A percentile compares a stretch with the other conserved stretches of the same genome.
These are phyloP conservation scores for Allantophomopsis lycopodina DNA, from an alignment of 2,329 filamentous ascomycete species.

Conservation along the genomic window DNA sequence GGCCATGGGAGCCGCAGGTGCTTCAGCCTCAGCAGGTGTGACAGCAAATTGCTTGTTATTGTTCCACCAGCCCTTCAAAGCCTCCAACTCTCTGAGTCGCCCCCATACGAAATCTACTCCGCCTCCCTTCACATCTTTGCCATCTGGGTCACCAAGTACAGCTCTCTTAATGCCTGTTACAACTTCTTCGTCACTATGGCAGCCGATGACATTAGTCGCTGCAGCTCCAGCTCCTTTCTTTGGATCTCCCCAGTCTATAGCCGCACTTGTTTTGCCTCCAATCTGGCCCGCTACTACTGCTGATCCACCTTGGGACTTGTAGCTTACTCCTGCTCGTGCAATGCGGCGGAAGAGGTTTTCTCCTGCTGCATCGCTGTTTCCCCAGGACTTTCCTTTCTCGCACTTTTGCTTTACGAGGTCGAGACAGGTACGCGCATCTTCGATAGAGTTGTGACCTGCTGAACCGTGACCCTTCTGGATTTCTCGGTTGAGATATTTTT, in stretches of 20 bases:
- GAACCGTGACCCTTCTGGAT: slow-evolving; percentile 68
- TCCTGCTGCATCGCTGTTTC: slow-evolving; percentile 60
- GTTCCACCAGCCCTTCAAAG: slow-evolving; percentile 55
- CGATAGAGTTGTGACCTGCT: slow-evolving; percentile 65
- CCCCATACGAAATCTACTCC: slow-evolving; percentile 56
- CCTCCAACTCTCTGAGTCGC: slow-evolving; percentile 51
- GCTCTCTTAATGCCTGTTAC: slow-evolving; percentile 40
- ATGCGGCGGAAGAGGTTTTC: slow-evolving; percentile 88
- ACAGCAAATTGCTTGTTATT: slow-evolving; percentile 25
- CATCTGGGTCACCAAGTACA: slow-evolving; percentile 42
- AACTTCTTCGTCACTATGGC: slow-evolving; percentile 45
- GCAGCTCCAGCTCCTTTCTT: slow-evolving; percentile 41
- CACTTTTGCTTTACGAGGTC: slow-evolving; percentile 94
- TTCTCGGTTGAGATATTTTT: slow-evolving; percentile 74
- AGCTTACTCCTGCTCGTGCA: slow-evolving; percentile 44
- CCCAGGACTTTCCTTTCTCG: slow-evolving; percentile 82
- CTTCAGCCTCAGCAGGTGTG: slow-evolving; percentile 2
- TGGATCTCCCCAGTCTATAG: slow-evolving; percentile 85
- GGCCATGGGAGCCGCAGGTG: neutral
- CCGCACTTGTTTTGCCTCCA: slow-evolving; percentile 50
- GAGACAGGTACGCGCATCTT: slow-evolving; percentile 82
- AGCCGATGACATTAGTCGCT: slow-evolving; percentile 41
- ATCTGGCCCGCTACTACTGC: slow-evolving; percentile 38
- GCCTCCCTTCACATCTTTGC: slow-evolving; percentile 39
- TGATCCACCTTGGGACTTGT: slow-evolving; percentile 44